A percentile compares a stretch with the other conserved stretches of the same genome.
These are phyloP conservation scores for Coemansia sp. DNA, from an alignment of 192 early-diverging fungal species.

Conservation along the genomic window DNA sequence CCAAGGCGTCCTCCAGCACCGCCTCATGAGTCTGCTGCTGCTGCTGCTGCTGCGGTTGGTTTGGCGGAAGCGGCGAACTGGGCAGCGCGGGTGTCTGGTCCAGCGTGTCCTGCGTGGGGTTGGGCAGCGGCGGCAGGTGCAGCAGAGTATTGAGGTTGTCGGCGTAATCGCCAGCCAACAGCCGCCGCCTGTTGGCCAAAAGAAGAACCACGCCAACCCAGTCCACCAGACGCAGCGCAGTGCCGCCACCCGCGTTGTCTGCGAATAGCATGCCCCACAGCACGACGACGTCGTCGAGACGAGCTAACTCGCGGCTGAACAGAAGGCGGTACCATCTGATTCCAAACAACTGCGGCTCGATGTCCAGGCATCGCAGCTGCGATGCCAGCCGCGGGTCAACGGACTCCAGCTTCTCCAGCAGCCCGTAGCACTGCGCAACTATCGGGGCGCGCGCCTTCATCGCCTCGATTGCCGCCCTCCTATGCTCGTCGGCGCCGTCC, in stretches of 20 bases:
- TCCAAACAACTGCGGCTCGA: slow-evolving; percentile 95
- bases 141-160: slow-evolving; percentile 65
- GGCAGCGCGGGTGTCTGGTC: slow-evolving; percentile 35
- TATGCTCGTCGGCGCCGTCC: not conserved
- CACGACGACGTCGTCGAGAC: slow-evolving; percentile 63
- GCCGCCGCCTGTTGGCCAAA: slow-evolving; percentile 59
- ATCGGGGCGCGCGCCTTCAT: slow-evolving; percentile 59
- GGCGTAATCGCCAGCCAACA: slow-evolving; percentile 66
- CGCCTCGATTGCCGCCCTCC: not conserved
- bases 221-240: slow-evolving; percentile 74
- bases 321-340: slow-evolving; percentile 91
- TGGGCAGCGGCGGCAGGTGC: slow-evolving; percentile 59
- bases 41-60: too few species aligned
- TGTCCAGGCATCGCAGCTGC: slow-evolving; percentile 73
- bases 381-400: slow-evolving; percentile 72
- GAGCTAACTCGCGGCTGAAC: slow-evolving; percentile 84
- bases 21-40: too few species aligned
- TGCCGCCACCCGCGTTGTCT: slow-evolving; percentile 62
- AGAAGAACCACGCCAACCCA: slow-evolving; percentile 81
- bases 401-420: slow-evolving; percentile 66
- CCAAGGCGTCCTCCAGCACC: not conserved
- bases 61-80: slow-evolving; percentile 28
- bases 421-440: slow-evolving; percentile 71
- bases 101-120: slow-evolving; percentile 36
- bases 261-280: slow-evolving; percentile 94